These are phyloP conservation scores for Zygoascus meyerae DNA, from an alignment of 1,139 yeast species.

Conservation along the genomic window DNA sequence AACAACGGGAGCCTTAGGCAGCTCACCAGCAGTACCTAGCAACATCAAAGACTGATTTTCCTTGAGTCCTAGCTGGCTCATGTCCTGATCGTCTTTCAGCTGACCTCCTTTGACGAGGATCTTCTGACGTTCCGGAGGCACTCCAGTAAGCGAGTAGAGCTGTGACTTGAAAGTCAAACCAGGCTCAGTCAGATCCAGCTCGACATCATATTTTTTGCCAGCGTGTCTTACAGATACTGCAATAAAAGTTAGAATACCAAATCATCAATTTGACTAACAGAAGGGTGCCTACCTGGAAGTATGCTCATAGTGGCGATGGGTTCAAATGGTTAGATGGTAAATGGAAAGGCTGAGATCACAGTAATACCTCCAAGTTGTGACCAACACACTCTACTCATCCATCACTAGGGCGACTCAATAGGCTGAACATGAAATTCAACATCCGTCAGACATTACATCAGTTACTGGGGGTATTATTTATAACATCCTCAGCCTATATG, in stretches of 20 bases:
- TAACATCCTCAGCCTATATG: slow-evolving; percentile 83
- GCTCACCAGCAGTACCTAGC: slow-evolving; percentile 80
- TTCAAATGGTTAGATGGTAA: too few relatives aligned
- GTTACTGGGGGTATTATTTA: slow-evolving; percentile 65
- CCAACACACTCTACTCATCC: not conserved
- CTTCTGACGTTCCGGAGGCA: slow-evolving; percentile 85
- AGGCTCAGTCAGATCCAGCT: slow-evolving; percentile 42
- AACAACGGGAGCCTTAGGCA: slow-evolving; percentile 55
- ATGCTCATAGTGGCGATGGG: slow-evolving; percentile 12
- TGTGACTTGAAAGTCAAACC: slow-evolving; percentile 70
- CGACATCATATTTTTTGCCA: slow-evolving; percentile 73
- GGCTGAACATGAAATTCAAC: slow-evolving; percentile 13
- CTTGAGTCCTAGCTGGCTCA: slow-evolving; percentile 51
- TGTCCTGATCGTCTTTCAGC: slow-evolving; percentile 58
- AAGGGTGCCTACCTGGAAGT: slow-evolving; percentile 16
- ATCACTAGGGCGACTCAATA: too few relatives aligned
- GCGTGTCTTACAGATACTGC: slow-evolving; percentile 61
- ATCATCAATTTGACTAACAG: not conserved
- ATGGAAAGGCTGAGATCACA: too few relatives aligned
- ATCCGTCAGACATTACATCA: slow-evolving; percentile 41
- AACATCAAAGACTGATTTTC: slow-evolving; percentile 74
- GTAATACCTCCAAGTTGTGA: not conserved
- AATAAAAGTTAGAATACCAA: not conserved
- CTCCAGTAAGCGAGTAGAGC: slow-evolving; percentile 67
- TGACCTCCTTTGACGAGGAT: slow-evolving; percentile 87